Evolutionary conservation across 805 yeast genomes (phyloP), one percentile per base, ranked within the genome.

Genomic region (Kluyveromyces lactis): DNA sequence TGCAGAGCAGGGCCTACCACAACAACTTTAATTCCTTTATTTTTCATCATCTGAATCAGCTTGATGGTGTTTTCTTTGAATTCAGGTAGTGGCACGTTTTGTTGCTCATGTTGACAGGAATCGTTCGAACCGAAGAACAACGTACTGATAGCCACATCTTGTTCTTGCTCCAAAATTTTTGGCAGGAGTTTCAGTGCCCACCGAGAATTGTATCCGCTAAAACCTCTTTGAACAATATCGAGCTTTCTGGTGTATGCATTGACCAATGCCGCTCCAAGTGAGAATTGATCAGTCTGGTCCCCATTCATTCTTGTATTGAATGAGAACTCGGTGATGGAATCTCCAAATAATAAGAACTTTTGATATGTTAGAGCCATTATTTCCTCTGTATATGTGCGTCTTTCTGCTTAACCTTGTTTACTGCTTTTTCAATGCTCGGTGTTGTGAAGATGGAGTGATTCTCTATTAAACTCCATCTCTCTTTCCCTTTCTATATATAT

Each of bases 41-140:
- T 54, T 17, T 53, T 46, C 23, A 73, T 66, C 43, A 66, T 45
- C 5, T 62, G 47, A 11, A 77, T 63, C 50, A 85, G 46, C 9
- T 44, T 39, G 19, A 47, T 50, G 44, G 72, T 62, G 51, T 86
- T 86, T 12, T 55, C 59, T 16, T 57, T 42, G 52, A 62, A 85
- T 41, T 69, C 62, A 0, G 58, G 70, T 3, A 80, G 15, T 1
- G 75, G 72, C 9, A 85, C 85, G 17, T 62, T 60, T 46, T 72
- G 77, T 3, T 55, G 51, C 3, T 70, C 71, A 1, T 54, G 64
- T 7, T 62, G 46, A 3, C 73, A 68, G 0, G 81, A 69, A 56
- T 87, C 97, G 53, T 87, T 87, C 11, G 95, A 73, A 3, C 96
- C 96, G 50, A 85, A 77, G 54, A 82, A 86, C 2, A 86, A 62